Base-by-base conservation (phyloP, 2,329 filamentous ascomycete species). In the Botrytis tulipae region DNA sequence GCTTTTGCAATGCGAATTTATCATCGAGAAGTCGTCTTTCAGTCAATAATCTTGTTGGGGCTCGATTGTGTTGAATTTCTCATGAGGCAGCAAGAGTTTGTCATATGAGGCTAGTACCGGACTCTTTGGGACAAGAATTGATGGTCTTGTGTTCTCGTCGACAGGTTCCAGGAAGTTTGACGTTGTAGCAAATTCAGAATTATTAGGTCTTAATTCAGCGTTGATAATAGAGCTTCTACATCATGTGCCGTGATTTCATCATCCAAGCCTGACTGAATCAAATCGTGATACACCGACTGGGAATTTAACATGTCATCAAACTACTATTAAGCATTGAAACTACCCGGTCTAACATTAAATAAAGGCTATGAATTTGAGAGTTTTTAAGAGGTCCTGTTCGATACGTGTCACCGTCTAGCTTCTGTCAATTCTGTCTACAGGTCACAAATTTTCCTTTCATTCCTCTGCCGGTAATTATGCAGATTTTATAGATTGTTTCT, bases 281-380 rank as follows among this genome's bases (percentile, higher is more conserved):
- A n/a, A 3, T n/a, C 12, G 12, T 51, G 10, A n/a, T 51, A 7
- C 10, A 51, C 48, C 14, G 25, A 14, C 10, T 1, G 48, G 0
- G 48, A 16, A 1, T 0, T 51, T 14, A 51, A 3, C 12, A n/a
- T 51, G 1, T 16, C 10, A n/a, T 14, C 5, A n/a, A n/a, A n/a
- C 0, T 4, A 51, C 1, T 6, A n/a, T 6, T 14, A 6, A 51
- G 25, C 2, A n/a, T n/a, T n/a, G 2, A n/a, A 51, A n/a, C 12
- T n/a, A n/a, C 4, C 1, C 14, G 5, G 6, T n/a, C 4, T n/a
- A 51, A 7, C 1, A 7, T 14, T 0, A n/a, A 51, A 1, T n/a
- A 51, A 6, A 51, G 1, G 4, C 25, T 14, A 51, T 51, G 5
- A n/a, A 5, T n/a, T 1, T 51, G 10, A n/a, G 48, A n/a, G 10